phyloP scores from a whole-genome alignment of 2,329 filamentous ascomycete species.

The Bretziella fagacearum region DNA sequence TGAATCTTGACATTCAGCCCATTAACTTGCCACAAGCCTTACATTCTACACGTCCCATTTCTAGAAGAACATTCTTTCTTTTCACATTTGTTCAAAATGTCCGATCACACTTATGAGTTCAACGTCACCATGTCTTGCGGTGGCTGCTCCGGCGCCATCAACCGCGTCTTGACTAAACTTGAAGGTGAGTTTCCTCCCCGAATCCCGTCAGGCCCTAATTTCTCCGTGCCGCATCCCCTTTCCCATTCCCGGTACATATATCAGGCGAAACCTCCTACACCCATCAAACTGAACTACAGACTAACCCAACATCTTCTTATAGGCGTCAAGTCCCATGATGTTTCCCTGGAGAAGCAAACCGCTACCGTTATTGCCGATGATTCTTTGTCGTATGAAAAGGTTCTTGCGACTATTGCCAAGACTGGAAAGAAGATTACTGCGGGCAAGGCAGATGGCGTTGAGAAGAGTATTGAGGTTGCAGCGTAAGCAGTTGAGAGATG shows the following conservation, averaged over 20 bases:
- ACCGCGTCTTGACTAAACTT: slow-evolving; percentile 81
- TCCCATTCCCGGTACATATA: not conserved
- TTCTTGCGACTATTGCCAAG: slow-evolving; percentile 81
- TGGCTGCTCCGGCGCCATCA: slow-evolving; percentile 88
- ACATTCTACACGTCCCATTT: not conserved
- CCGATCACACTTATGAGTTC: slow-evolving; percentile 86
- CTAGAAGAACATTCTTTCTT: not conserved
- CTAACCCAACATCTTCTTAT: slow-evolving; percentile 12
- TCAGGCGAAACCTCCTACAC: not conserved
- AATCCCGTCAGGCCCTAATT: not conserved
- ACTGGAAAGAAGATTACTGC: slow-evolving; percentile 84
- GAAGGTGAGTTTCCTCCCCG: slow-evolving; percentile 44
- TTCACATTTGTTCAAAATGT: slow-evolving; percentile 31
- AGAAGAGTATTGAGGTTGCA: slow-evolving; percentile 32
- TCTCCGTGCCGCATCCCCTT: not conserved
- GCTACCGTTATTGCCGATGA: slow-evolving; percentile 59
- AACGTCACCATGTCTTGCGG: slow-evolving; percentile 86
- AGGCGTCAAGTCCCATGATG: slow-evolving; percentile 78
- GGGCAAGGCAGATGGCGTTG: slow-evolving; percentile 51
- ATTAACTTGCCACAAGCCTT: not conserved
- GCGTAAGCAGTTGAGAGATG: slow-evolving; percentile 19
- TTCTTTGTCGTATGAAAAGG: slow-evolving; percentile 57
- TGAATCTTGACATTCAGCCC: too few species aligned
- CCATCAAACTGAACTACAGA: not conserved
- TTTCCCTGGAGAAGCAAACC: slow-evolving; percentile 72